Evolutionary conservation across 2,329 filamentous ascomycete species (phyloP).

Genomic region (Fusarium neocosmosporiellum): DNA sequence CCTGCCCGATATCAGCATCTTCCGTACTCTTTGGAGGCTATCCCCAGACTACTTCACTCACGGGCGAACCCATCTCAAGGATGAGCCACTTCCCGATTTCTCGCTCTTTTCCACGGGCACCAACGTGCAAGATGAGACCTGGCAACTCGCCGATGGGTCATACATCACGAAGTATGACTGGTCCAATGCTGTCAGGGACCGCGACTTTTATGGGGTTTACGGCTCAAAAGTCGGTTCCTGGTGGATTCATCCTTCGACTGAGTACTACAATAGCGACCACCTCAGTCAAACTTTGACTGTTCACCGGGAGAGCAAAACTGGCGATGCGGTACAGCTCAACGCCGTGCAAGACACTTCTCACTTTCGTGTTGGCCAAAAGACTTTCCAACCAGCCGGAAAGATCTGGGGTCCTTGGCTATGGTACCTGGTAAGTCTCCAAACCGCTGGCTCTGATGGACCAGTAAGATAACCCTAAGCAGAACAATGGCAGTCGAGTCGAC

Average conservation of each 20-base stretch:
- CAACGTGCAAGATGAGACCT: slow-evolving; percentile 21
- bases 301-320: slow-evolving; percentile 21
- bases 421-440: slow-evolving; percentile 11
- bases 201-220: slow-evolving; percentile 24
- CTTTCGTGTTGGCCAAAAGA: slow-evolving; percentile 16
- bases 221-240: slow-evolving; percentile 23
- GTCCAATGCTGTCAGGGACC: slow-evolving; percentile 23
- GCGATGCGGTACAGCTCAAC: slow-evolving; percentile 19
- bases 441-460: background rate
- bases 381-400: slow-evolving; percentile 11
- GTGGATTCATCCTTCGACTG: slow-evolving; percentile 23
- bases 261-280: slow-evolving; percentile 25
- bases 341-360: slow-evolving; percentile 26
- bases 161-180: slow-evolving; percentile 26
- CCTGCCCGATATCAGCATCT: slow-evolving; percentile 15
- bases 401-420: slow-evolving; percentile 25
- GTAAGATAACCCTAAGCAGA: slow-evolving; percentile 3
- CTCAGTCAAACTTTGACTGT: slow-evolving; percentile 24
- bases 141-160: slow-evolving; percentile 12
- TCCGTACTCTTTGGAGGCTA: slow-evolving; percentile 21
- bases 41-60: slow-evolving; percentile 22
- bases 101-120: slow-evolving; percentile 1
- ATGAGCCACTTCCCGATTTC: slow-evolving; percentile 21
- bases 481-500: slow-evolving; percentile 13
- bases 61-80: slow-evolving; percentile 19